Base-by-base conservation (phyloP, 805 yeast species). In the Helenozyma baotianmanensis region DNA sequence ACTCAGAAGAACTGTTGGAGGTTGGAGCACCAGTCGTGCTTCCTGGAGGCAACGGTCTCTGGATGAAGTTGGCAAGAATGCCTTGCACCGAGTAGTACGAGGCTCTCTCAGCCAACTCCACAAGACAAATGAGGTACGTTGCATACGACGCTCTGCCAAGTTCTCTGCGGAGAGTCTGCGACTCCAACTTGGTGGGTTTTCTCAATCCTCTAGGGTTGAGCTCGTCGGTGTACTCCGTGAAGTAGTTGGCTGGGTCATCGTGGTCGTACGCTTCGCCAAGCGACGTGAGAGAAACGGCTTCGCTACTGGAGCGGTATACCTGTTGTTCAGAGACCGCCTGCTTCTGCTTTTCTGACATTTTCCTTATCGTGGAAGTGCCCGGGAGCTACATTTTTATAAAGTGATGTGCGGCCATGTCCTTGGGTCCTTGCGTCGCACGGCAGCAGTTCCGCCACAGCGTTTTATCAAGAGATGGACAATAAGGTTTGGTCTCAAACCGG, bases 21-120 rank as follows among this genome's bases (percentile, higher is more conserved):
- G 45, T 32, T 5, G 57, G 54, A 14, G 70, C 67, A 38, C 72
- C 71, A 28, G 74, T 70, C 16, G 67, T 65, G 12, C 73, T 68
- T 27, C 71, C 70, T 23, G 48, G 51, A 10, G 78, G 78, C 29
- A 72, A 53, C n/a, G 74, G 72, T 54, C 75, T 62, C 55, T 68
- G 72, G 35, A 72, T 63, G 43, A 72, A 72, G 47, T 73, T 73
- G 19, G 70, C 53, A 34, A 72, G 58, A 28, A 68, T 50, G 44
- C 68, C 69, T 24, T 58, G 47, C 8, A 62, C 61, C 15, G 77
- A 74, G 42, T 69, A 73, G 47, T 72, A 73, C 5, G 77, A 70
- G 33, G 74, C 78, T 56, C 78, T 63, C 53, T 73, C 78, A 13
- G 77, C 74, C 43, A 73, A 68, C 45, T 74, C 79, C 4, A 34